Conservation (phyloP, 805 yeast species). For the Priceomyces medius region DNA sequence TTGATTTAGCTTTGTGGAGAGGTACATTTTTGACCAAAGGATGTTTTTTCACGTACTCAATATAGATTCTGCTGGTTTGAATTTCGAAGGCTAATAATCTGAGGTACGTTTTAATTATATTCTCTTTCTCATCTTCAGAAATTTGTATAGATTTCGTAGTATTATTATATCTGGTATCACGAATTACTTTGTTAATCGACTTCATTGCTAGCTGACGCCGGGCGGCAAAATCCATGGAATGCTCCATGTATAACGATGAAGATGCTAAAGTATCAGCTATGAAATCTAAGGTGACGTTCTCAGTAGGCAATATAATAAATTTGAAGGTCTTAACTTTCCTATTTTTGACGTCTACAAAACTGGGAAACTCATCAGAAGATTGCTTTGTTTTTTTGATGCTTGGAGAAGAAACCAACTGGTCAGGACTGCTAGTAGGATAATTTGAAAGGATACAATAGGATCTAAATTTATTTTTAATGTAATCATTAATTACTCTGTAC, state of each 20-base stretch:
- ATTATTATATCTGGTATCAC: not conserved
- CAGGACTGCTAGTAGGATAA: constrained; percentile 34
- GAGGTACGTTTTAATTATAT: constrained; percentile 49
- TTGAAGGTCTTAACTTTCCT: constrained; percentile 18
- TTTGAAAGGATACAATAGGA: constrained; percentile 56
- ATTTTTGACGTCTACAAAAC: constrained; percentile 23
- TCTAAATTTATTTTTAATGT: constrained; percentile 64
- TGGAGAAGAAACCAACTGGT: constrained; percentile 20
- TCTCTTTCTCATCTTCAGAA: constrained; percentile 34
- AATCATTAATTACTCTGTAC: constrained; percentile 65
- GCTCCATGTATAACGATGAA: constrained; percentile 59
- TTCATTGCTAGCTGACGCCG: constrained; percentile 41
- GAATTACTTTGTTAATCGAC: constrained; percentile 14
- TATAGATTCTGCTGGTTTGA: constrained; percentile 65
- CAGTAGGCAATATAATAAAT: constrained; percentile 22
- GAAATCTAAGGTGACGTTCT: constrained; percentile 14
- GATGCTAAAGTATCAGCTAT: constrained; percentile 33
- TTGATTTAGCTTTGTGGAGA: constrained; percentile 1
- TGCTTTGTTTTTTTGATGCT: constrained; percentile 10
- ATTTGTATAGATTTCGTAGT: constrained; percentile 9
- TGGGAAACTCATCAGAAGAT: constrained; percentile 13
- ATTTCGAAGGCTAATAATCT: constrained; percentile 55
- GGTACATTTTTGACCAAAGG: constrained; percentile 5
- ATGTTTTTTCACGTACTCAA: constrained; percentile 24
- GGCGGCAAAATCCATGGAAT: constrained; percentile 39